Evolutionary conservation across 177 flowering plant species (phyloP), one percentile per base, ranked within the genome.

Genomic region (Vitis hybrid): DNA sequence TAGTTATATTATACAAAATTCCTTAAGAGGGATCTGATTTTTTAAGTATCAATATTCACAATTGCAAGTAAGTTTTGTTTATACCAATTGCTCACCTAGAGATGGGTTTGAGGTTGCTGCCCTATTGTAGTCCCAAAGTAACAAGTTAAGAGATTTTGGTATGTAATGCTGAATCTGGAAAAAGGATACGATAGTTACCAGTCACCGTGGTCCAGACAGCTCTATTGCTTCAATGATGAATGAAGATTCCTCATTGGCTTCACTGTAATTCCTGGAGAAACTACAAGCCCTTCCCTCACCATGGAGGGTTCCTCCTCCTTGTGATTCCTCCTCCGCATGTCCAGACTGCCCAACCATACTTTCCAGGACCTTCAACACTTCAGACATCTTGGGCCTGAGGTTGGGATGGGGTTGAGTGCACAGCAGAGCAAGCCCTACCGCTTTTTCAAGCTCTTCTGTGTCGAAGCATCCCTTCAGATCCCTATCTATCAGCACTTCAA

Each of bases 171-270:
- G 28, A 20, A 71, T 55, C 19, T 50, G 51, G 50, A 19, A 67
- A 17, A 18, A 4, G 1, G n/a, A 53, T 2, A 5, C n/a, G 7
- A 12, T 22, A 22, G 9, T 38, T 49, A 38, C 47, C 47, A 38
- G 54, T 90, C 79, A 95, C 65, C 99, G 79, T 9, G 98, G 99
- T 68, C 99, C 99, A n/a, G 98, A 95, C 17, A 95, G 90, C 86
- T 95, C 97, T 69, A 95, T 94, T n/a, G 98, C 90, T 83, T 95
- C 99, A 56, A 95, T 82, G 61, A 83, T 75, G 76, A 91, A 88
- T 1, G 98, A 95, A 69, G 86, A 84, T 31, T 88, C 97, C 50
- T 85, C 94, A 57, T 47, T 78, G 5, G 54, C 76, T 70, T 85
- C 86, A 71, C 84, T 82, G 69, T 71, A 79, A 74, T 82, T 80